phyloP scores from a whole-genome alignment of 768 basidiomycete genomes.

The Pleurotus tuoliensis region DNA sequence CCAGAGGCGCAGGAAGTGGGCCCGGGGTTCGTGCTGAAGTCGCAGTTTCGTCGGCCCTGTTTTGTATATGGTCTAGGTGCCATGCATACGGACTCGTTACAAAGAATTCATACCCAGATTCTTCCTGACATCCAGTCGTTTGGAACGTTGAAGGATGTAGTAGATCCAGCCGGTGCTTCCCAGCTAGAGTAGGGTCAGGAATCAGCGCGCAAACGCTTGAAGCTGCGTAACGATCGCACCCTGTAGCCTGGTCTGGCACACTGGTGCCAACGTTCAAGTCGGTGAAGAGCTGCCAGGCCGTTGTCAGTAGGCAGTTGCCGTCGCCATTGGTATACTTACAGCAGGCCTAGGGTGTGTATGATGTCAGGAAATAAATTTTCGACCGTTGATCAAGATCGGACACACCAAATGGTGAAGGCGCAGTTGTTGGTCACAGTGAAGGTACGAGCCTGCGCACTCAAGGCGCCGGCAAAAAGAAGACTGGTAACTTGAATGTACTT shows the following conservation, averaged over 20 bases:
- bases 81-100: neutral
- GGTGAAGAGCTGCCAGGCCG: slow-evolving; percentile 7
- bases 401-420: slow-evolving; percentile 42
- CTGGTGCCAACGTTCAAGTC: slow-evolving; percentile 6
- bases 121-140: slow-evolving; percentile 42
- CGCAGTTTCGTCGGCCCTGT: slow-evolving; percentile 47
- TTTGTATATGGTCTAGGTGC: slow-evolving; percentile 15
- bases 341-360: slow-evolving; percentile 26
- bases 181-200: slow-evolving; percentile 15
- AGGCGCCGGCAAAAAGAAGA: slow-evolving; percentile 30
- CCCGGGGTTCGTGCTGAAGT: slow-evolving; percentile 50
- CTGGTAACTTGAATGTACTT: neutral
- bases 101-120: slow-evolving; percentile 32
- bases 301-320: no score
- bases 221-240: no score
- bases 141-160: slow-evolving; percentile 39
- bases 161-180: slow-evolving; percentile 23
- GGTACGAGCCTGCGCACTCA: slow-evolving; percentile 34
- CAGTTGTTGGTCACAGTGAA: slow-evolving; percentile 39
- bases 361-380: slow-evolving; percentile 9
- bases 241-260: no score
- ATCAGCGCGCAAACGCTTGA: no score
- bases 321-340: slow-evolving; percentile 12
- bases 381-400: neutral
- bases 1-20: slow-evolving; percentile 61